Evolutionary conservation across 208 protist genomes (phyloP).

Genomic region (Crithidia brevicula): DNA sequence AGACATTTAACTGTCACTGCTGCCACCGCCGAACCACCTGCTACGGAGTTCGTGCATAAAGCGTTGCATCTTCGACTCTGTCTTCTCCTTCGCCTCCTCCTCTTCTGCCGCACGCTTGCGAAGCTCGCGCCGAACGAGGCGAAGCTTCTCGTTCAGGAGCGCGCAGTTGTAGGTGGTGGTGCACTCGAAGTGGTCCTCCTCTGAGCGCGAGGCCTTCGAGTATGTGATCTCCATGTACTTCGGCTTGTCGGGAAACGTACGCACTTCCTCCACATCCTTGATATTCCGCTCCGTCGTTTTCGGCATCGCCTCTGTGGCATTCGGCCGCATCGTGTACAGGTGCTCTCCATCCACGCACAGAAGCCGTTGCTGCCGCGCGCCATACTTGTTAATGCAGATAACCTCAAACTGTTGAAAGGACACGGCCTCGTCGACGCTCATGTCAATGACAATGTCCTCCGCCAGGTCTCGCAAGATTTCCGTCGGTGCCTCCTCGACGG

Average conservation of each 20-base stretch:
- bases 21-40: conserved; percentile 37
- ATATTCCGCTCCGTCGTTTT: conserved; percentile 71
- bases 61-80: conserved; percentile 36
- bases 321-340: conserved; percentile 84
- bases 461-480: conserved; percentile 25
- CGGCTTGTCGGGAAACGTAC: conserved; percentile 61
- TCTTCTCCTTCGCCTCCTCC: conserved; percentile 27
- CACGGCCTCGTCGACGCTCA: conserved; percentile 75
- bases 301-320: conserved; percentile 42
- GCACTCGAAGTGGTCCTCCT: conserved; percentile 84
- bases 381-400: conserved; percentile 79
- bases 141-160: conserved; percentile 85
- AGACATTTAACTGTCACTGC: conserved; percentile 1
- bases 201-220: conserved; percentile 62
- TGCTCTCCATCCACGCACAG: conserved; percentile 84
- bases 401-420: conserved; percentile 89
- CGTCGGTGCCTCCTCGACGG: conserved; percentile 56
- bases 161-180: conserved; percentile 85
- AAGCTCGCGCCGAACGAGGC: conserved; percentile 70
- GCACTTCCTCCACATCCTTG: conserved; percentile 81
- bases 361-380: conserved; percentile 77
- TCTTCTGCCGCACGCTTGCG: conserved; percentile 71
- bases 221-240: conserved; percentile 90
- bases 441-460: conserved; percentile 82
- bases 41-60: conserved; percentile 31